Evolutionary conservation across 208 protist genomes (phyloP).

Genomic region (Trypanosoma theileri): DNA sequence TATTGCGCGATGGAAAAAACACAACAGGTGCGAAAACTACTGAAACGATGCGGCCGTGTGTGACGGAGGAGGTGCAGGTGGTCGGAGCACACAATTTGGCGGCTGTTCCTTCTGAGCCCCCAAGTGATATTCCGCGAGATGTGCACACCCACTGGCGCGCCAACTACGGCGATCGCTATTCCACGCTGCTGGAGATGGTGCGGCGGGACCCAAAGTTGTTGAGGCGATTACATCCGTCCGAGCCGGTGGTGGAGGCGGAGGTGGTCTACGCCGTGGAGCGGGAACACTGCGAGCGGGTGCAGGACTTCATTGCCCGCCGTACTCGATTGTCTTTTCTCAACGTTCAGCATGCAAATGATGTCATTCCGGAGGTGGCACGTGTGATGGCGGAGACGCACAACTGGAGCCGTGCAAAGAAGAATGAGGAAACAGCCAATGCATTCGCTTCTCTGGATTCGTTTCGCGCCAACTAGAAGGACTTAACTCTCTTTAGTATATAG

Average conservation of each 20-base stretch:
- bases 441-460: constrained; percentile 57
- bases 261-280: constrained; percentile 71
- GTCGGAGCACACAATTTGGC: constrained; percentile 72
- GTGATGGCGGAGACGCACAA: constrained; percentile 83
- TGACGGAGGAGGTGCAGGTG: constrained; percentile 73
- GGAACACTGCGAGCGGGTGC: constrained; percentile 89
- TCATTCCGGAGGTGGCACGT: constrained; percentile 79
- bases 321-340: constrained; percentile 92
- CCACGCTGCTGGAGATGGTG: constrained; percentile 41
- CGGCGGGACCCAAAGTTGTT: constrained; percentile 36
- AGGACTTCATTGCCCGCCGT: constrained; percentile 91
- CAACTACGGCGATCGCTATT: constrained; percentile 69
- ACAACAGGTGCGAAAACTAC: too few species aligned
- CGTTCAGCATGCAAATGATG: constrained; percentile 48
- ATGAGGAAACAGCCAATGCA: constrained; percentile 57
- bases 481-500: constrained; percentile 1
- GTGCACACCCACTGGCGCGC: constrained; percentile 68
- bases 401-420: constrained; percentile 58
- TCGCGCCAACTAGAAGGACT: constrained; percentile 12
- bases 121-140: constrained; percentile 48
- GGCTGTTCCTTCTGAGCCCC: constrained; percentile 26
- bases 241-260: constrained; percentile 88
- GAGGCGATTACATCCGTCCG: constrained; percentile 43
- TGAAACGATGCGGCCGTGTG: constrained; percentile 47
- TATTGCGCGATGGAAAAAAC: constrained; percentile 54